phyloP scores from a whole-genome alignment of 164 flowering plant species.

The Protea cynaroides region DNA sequence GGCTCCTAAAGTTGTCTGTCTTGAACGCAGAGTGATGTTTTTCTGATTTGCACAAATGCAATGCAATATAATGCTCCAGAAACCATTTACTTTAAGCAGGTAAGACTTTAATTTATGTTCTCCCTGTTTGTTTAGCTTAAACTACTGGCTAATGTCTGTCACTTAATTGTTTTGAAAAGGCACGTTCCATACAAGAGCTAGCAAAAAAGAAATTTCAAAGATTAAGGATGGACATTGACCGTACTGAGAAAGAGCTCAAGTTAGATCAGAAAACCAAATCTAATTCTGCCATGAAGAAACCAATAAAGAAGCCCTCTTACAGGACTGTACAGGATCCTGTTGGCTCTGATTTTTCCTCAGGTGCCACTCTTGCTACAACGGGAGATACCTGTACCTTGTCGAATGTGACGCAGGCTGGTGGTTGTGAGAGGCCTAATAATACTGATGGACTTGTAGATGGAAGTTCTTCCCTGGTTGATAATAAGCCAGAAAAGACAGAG shows the following conservation, averaged over 20 bases:
- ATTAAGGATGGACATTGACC: conserved; percentile 38
- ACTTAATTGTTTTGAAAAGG: conserved; percentile 37
- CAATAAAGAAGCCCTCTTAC: conserved; percentile 35
- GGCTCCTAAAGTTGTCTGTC: conserved; percentile 7
- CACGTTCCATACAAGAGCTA: conserved; percentile 79
- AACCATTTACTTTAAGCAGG: conserved; percentile 88
- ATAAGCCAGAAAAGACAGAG: conserved; percentile 54
- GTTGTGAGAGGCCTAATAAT: conserved; percentile 37
- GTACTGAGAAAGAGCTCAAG: conserved; percentile 49
- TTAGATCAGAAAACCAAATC: conserved; percentile 42
- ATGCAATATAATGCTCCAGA: conserved; percentile 95
- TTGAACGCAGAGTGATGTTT: conserved; percentile 78
- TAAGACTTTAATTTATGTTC: conserved; percentile 12
- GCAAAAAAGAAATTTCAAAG: conserved; percentile 72
- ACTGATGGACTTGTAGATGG: conserved; percentile 46
- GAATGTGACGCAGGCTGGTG: conserved; percentile 29
- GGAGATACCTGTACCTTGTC: conserved; percentile 41
- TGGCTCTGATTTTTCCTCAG: conserved; percentile 82
- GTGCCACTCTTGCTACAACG: conserved; percentile 68
- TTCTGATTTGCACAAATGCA: conserved; percentile 84
- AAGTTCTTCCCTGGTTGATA: conserved; percentile 37
- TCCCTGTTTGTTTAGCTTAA: background rate
- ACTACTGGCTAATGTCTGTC: background rate
- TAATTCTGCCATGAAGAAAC: conserved; percentile 39
- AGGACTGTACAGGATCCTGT: conserved; percentile 53